phyloP scores from a whole-genome alignment of 371 early-diverging fungal genomes.

The Blastocladiella emersonii region DNA sequence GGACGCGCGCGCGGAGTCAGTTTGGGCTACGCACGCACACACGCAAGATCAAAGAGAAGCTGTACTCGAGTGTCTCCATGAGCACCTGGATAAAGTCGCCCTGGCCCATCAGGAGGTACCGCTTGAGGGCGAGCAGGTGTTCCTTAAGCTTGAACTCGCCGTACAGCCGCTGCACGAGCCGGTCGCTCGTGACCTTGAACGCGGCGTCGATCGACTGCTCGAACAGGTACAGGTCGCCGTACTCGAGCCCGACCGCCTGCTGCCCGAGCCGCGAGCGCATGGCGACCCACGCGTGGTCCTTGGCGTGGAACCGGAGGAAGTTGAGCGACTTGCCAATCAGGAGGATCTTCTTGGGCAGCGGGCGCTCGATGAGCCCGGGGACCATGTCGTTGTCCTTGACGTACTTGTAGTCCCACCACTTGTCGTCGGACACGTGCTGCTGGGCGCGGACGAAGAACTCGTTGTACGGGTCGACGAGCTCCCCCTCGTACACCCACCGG shows the following conservation, averaged over 20 bases:
- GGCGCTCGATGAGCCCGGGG: conserved; percentile 60
- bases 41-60: background rate
- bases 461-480: conserved; percentile 77
- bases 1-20: no score
- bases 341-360: conserved; percentile 77
- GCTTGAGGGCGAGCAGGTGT: conserved; percentile 70
- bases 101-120: conserved; percentile 81
- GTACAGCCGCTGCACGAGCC: conserved; percentile 54
- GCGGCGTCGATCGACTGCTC: conserved; percentile 59
- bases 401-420: conserved; percentile 68
- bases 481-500: conserved; percentile 91
- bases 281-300: conserved; percentile 47
- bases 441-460: conserved; percentile 76
- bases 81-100: conserved; percentile 89
- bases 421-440: conserved; percentile 18
- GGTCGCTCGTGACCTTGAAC: conserved; percentile 51
- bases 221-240: conserved; percentile 53
- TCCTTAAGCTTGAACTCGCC: conserved; percentile 64
- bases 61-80: conserved; percentile 68
- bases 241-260: conserved; percentile 25
- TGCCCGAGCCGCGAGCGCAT: background rate
- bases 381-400: conserved; percentile 57
- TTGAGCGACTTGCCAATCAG: conserved; percentile 86
- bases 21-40: no score
- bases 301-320: conserved; percentile 76